Conservation (phyloP, 2,329 filamentous ascomycete species). For the Fusarium coicis region DNA sequence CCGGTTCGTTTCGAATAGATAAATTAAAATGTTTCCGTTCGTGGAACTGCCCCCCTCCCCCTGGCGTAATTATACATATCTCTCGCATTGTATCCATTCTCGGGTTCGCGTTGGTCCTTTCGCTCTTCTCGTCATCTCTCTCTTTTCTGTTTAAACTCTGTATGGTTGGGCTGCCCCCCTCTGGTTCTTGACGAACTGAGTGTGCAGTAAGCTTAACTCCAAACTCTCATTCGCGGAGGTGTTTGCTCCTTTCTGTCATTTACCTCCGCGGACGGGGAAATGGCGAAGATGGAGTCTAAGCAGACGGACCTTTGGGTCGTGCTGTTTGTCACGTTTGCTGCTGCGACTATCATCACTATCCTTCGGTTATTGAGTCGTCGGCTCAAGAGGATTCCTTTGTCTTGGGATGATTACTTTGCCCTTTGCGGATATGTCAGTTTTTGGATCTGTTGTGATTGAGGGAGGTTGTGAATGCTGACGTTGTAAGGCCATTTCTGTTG, state of each 20-base stretch:
- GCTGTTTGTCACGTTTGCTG: conserved; percentile 30
- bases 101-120: conserved; percentile 11
- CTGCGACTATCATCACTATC: conserved; percentile 26
- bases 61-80: conserved; percentile 22
- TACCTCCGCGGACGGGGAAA: neutral
- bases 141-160: neutral
- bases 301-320: conserved; percentile 29
- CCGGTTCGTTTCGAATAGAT: neutral
- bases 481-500: conserved; percentile 21
- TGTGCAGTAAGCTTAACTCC: neutral
- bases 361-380: conserved; percentile 32
- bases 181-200: conserved; percentile 10
- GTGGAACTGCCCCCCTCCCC: neutral
- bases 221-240: neutral
- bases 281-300: conserved; percentile 16
- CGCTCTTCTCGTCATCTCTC: neutral
- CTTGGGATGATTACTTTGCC: conserved; percentile 39
- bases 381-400: conserved; percentile 22
- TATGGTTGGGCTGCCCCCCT: neutral
- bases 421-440: conserved; percentile 28
- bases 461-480: neutral
- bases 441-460: no score
- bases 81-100: neutral
- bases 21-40: conserved; percentile 1
- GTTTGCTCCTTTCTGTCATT: neutral